Evolutionary conservation across 179 eudicot genomes (phyloP).

Genomic region (Spinacia oleracea): DNA sequence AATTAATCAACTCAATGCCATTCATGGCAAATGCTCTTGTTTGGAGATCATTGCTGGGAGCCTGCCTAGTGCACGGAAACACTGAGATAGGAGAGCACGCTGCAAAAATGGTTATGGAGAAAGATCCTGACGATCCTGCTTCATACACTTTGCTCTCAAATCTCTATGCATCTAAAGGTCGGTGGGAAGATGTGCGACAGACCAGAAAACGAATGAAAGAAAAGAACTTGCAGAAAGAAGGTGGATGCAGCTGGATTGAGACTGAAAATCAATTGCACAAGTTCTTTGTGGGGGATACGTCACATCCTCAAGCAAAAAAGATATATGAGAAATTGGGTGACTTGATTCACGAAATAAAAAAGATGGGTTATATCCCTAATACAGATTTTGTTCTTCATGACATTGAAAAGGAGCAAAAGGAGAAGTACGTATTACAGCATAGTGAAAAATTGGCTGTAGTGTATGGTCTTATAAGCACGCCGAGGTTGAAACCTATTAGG

Average conservation of each 20-base stretch:
- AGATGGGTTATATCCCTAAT: constrained; percentile 55
- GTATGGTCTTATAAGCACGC: constrained; percentile 52
- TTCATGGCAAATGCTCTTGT: constrained; percentile 49
- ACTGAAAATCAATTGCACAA: constrained; percentile 40
- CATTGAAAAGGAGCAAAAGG: constrained; percentile 55
- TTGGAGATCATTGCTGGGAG: constrained; percentile 66
- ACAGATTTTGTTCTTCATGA: constrained; percentile 56
- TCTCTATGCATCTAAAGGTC: constrained; percentile 54
- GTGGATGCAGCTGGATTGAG: constrained; percentile 69
- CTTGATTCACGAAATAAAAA: constrained; percentile 38
- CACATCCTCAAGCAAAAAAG: constrained; percentile 42
- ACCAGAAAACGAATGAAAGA: constrained; percentile 54
- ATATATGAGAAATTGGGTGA: constrained; percentile 45
- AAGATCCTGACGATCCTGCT: constrained; percentile 57
- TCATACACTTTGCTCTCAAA: constrained; percentile 59
- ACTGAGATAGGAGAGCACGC: constrained; percentile 40
- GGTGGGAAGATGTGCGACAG: constrained; percentile 46
- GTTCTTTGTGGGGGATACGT: constrained; percentile 57
- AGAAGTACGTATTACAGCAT: constrained; percentile 50
- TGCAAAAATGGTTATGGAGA: constrained; percentile 47
- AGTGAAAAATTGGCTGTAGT: constrained; percentile 66
- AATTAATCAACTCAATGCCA: constrained; percentile 54
- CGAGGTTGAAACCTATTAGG: constrained; percentile 40
- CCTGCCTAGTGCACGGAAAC: constrained; percentile 52
- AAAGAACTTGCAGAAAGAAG: constrained; percentile 61